These are phyloP conservation scores for Neofusicoccum sp. DNA, from an alignment of 2,329 filamentous ascomycete species.

Conservation along the genomic window DNA sequence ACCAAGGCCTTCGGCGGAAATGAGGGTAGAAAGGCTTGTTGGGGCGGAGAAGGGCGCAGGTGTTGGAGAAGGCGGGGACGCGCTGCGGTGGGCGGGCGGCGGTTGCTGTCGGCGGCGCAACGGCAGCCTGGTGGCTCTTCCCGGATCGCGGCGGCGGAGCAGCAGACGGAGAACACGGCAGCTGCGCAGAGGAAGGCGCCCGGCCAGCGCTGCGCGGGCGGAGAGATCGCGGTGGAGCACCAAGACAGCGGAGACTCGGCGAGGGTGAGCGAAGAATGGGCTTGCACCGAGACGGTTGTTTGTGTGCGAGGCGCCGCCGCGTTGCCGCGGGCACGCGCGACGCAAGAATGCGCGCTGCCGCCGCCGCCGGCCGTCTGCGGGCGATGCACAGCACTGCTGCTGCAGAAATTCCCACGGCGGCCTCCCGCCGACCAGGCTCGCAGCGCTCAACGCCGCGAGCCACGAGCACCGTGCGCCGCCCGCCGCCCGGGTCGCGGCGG, in stretches of 20 bases:
- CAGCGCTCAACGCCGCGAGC: neutral
- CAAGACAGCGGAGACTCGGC: conserved; percentile 13
- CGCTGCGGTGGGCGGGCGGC: neutral
- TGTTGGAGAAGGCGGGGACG: neutral
- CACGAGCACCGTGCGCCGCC: neutral
- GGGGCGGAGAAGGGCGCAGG: neutral
- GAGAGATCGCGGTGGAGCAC: neutral
- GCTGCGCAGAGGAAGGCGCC: neutral
- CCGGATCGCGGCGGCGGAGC: neutral
- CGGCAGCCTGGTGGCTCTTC: neutral
- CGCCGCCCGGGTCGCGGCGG: neutral
- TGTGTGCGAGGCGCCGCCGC: neutral
- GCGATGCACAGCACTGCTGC: neutral
- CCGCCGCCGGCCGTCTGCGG: neutral
- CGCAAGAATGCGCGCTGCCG: conserved; percentile 8
- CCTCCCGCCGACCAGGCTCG: neutral
- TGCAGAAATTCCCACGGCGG: neutral
- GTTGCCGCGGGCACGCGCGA: neutral
- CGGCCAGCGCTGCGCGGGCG: neutral
- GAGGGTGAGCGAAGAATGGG: conserved; percentile 11
- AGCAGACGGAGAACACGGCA: neutral
- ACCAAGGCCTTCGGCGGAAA: conserved; percentile 15
- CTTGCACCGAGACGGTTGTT: conserved; percentile 10
- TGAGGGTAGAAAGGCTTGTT: neutral
- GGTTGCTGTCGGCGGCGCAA: neutral